Conservation (phyloP, 108 stramenopile genomes). For the Cylindrotheca closterium region DNA sequence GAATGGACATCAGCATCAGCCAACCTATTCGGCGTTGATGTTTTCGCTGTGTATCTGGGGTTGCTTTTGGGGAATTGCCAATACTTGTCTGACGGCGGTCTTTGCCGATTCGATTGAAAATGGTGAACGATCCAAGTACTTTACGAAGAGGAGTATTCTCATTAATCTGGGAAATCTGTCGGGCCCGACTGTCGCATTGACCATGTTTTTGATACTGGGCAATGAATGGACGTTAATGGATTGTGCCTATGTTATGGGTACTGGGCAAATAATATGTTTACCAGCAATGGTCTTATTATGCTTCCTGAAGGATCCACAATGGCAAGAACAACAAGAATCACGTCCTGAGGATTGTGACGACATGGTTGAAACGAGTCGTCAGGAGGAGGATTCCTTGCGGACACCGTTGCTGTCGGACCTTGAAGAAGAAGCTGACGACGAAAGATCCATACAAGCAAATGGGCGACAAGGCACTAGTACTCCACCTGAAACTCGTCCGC, state of each 20-base stretch:
- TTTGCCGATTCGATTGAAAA: slow-evolving; percentile 55
- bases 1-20: neutral
- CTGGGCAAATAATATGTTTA: slow-evolving; percentile 11
- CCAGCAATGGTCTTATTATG: slow-evolving; percentile 15
- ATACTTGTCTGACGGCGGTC: slow-evolving; percentile 43
- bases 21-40: slow-evolving; percentile 19
- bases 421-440: neutral
- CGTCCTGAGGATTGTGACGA: neutral
- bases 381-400: neutral
- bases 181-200: slow-evolving; percentile 8
- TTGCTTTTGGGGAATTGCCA: slow-evolving; percentile 46
- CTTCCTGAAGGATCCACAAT: slow-evolving; percentile 15
- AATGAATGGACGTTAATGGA: slow-evolving; percentile 22
- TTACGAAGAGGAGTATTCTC: neutral
- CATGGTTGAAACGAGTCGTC: too few relatives aligned
- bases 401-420: neutral
- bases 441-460: neutral
- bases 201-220: slow-evolving; percentile 10
- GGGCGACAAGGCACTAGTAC: neutral
- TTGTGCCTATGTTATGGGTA: slow-evolving; percentile 13
- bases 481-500: neutral
- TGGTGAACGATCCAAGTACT: slow-evolving; percentile 27
- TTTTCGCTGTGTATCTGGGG: slow-evolving; percentile 43
- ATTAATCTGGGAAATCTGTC: slow-evolving; percentile 14
- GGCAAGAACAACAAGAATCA: slow-evolving; percentile 3